Conservation (phyloP, 345 rosid species). For the Noccaea bulbosa region DNA sequence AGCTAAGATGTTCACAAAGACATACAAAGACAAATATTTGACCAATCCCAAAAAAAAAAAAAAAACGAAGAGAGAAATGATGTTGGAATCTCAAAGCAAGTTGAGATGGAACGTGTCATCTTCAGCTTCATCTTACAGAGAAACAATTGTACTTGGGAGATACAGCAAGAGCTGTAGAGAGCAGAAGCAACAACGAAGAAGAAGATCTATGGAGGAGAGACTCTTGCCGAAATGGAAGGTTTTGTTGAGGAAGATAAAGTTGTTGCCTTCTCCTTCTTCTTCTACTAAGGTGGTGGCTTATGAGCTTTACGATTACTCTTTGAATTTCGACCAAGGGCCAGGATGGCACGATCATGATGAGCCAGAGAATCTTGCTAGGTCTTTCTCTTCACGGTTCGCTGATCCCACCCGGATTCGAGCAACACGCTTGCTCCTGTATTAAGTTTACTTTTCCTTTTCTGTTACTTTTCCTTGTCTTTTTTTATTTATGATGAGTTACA, state of each 20-base stretch:
- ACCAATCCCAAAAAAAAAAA: neutral
- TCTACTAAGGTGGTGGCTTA: conserved; percentile 42
- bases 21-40: neutral
- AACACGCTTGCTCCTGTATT: conserved; percentile 34
- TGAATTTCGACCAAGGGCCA: conserved; percentile 66
- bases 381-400: conserved; percentile 66
- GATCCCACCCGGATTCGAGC: conserved; percentile 43
- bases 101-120: conserved; percentile 37
- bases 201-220: conserved; percentile 24
- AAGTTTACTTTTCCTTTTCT: conserved; percentile 12
- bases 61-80: conserved; percentile 10
- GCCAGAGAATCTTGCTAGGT: conserved; percentile 55
- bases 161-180: conserved; percentile 41
- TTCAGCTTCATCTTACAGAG: conserved; percentile 38
- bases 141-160: conserved; percentile 42
- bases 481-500: neutral
- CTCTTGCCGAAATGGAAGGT: conserved; percentile 39
- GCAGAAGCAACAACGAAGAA: conserved; percentile 23
- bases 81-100: conserved; percentile 30
- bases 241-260: conserved; percentile 51
- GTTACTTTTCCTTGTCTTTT: neutral
- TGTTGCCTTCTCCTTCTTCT: conserved; percentile 37
- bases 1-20: conserved; percentile 25
- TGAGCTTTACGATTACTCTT: conserved; percentile 50
- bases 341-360: conserved; percentile 53